phyloP scores from a whole-genome alignment of 306 rosid genomes.

The Pyrus communis region DNA sequence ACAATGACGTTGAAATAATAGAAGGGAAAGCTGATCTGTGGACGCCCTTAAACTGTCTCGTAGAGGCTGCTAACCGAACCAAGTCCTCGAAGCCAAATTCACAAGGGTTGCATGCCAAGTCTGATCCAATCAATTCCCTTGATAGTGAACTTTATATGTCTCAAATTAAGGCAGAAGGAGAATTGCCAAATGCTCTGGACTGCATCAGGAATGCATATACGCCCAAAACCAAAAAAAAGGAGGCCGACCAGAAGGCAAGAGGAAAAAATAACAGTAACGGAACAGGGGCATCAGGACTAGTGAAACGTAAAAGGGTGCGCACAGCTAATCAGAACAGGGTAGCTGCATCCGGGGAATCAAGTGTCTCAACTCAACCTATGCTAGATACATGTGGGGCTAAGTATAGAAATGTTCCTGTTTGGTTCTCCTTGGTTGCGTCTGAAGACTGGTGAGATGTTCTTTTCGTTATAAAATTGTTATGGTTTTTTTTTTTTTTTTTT shows the following conservation, averaged over 20 bases:
- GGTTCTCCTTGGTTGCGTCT: slow-evolving; percentile 93
- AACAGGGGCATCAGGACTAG: slow-evolving; percentile 40
- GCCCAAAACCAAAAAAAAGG: slow-evolving; percentile 60
- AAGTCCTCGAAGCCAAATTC: slow-evolving; percentile 68
- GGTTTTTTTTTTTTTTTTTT: background rate
- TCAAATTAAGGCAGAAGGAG: slow-evolving; percentile 42
- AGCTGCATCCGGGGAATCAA: slow-evolving; percentile 42
- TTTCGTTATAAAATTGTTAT: background rate
- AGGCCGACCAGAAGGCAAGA: slow-evolving; percentile 42
- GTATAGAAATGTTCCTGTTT: slow-evolving; percentile 55
- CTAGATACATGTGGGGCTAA: slow-evolving; percentile 49
- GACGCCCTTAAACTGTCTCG: slow-evolving; percentile 97
- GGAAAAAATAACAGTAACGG: slow-evolving; percentile 52
- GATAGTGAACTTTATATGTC: slow-evolving; percentile 33
- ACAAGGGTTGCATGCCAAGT: slow-evolving; percentile 53
- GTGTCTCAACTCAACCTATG: slow-evolving; percentile 50
- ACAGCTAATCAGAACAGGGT: slow-evolving; percentile 52
- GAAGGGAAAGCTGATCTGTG: slow-evolving; percentile 93
- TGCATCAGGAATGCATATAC: slow-evolving; percentile 21
- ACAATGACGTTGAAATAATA: slow-evolving; percentile 32
- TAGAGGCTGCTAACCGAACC: slow-evolving; percentile 95
- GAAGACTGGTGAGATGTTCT: slow-evolving; percentile 62
- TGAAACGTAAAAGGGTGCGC: slow-evolving; percentile 56
- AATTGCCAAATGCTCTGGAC: slow-evolving; percentile 29
- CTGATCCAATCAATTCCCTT: slow-evolving; percentile 39